Base-by-base conservation (phyloP, 257 asterid genomes). In the Solanum rostratum region DNA sequence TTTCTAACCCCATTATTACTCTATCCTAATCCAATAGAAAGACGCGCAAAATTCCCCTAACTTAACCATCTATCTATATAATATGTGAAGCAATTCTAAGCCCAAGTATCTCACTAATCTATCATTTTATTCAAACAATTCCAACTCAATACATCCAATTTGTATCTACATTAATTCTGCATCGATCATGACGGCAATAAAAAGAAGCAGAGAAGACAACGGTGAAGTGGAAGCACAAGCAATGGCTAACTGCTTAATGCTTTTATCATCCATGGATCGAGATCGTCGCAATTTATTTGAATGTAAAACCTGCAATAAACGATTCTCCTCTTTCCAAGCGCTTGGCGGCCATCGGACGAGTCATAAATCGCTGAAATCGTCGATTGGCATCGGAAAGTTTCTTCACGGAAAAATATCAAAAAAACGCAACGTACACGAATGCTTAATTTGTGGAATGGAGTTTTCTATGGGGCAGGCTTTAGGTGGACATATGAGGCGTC, bases 401-500 rank as follows among this genome's bases (percentile, higher is more conserved):
- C 41, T 4, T 33, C 52, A 7, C 30, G 62, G 12, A 6, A 71
- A 70, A 39, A 5, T 39, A 85, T 27, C 79, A 2, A 41, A 71
- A 71, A 71, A 43, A 6, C 13, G 74, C 6, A 87, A 87, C 73
- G 85, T 41, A 7, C 90, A 90, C 46, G 87, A 55, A 15, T 90
- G 92, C 27, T 83, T 86, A 30, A 66, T 88, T 16, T 90, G 92
- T 79, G 92, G 92, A 6, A 52, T 73, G 27, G 86, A 83, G 81
- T 90, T 90, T 60, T 74, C 85, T 0, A 16, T 65, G 49, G 92
- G 92, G 1, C 92, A 90, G 80, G 90, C 92, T 37, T 37, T 90
- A 18, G 92, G 92, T 20, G 92, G 92, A 3, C 92, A 89, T 41
- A 89, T 88, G 92, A 88, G 92, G 59, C 80, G 90, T 15, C 92